Evolutionary conservation across 2,329 filamentous ascomycete species (phyloP).

Genomic region (Fusarium oligoseptatum): DNA sequence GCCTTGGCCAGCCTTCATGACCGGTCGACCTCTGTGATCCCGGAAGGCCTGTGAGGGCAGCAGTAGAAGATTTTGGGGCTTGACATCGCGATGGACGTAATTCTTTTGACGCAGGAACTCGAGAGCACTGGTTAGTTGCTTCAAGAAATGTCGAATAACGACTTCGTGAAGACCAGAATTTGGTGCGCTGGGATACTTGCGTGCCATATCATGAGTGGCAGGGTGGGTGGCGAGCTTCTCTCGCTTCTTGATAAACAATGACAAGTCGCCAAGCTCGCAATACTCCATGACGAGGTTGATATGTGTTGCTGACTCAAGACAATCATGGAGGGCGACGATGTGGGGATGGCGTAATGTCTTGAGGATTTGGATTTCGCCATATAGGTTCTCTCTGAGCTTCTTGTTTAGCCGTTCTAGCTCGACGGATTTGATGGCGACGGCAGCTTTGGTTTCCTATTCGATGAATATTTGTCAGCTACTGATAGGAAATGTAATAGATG

Average conservation of each 20-base stretch:
- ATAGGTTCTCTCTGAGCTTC: conserved; percentile 96
- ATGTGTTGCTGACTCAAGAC: conserved; percentile 85
- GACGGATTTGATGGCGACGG: conserved; percentile 97
- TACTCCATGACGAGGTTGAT: conserved; percentile 99
- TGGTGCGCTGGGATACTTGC: conserved; percentile 88
- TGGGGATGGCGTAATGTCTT: conserved; percentile 95
- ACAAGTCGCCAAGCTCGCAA: conserved; percentile 94
- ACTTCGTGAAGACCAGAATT: conserved; percentile 95
- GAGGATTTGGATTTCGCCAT: conserved; percentile 94
- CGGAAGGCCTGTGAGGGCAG: conserved; percentile 84
- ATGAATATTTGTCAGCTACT: conserved; percentile 17
- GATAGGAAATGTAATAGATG: background rate
- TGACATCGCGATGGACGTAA: conserved; percentile 96
- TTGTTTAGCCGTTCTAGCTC: conserved; percentile 90
- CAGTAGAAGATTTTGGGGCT: conserved; percentile 94
- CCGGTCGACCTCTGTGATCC: conserved; percentile 65
- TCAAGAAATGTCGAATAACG: conserved; percentile 94
- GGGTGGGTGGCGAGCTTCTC: conserved; percentile 83
- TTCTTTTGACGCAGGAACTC: conserved; percentile 88
- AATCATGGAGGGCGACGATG: conserved; percentile 96
- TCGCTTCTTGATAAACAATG: conserved; percentile 95
- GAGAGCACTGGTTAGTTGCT: conserved; percentile 92
- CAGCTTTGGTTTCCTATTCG: conserved; percentile 78
- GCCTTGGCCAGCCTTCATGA: conserved; percentile 82
- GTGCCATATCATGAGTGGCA: conserved; percentile 88